phyloP scores from a whole-genome alignment of 2,329 filamentous ascomycete species.

The Lasiodiplodia hormozganensis region DNA sequence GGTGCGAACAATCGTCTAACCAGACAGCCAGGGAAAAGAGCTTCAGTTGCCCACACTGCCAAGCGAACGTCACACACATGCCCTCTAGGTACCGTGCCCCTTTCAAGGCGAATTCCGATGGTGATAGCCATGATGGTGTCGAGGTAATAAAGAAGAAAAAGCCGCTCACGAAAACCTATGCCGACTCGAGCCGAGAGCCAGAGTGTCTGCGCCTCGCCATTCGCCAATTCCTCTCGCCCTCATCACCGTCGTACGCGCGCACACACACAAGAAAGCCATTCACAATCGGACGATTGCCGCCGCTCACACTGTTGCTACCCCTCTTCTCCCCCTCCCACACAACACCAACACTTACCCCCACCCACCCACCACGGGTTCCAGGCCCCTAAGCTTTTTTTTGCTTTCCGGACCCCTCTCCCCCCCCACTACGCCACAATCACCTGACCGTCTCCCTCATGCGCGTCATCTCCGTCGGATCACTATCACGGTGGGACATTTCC shows the following conservation, averaged over 20 bases:
- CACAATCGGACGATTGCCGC: conserved; percentile 1
- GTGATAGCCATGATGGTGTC: not conserved
- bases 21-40: not conserved
- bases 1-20: not conserved
- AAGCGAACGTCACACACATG: too few species aligned
- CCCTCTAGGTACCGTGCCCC: too few species aligned
- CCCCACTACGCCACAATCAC: conserved; percentile 10
- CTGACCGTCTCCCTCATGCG: conserved; percentile 6
- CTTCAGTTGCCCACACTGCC: too few species aligned
- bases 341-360: not conserved
- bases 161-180: not conserved
- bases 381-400: not conserved
- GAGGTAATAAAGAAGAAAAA: not conserved
- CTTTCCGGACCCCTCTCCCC: too few species aligned
- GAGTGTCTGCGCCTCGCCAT: not conserved
- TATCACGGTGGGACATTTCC: conserved; percentile 5
- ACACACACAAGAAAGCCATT: not conserved
- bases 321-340: not conserved
- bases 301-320: not conserved
- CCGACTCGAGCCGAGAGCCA: conserved; percentile 4
- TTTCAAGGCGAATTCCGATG: not conserved
- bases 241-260: conserved; percentile 11
- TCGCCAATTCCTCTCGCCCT: not conserved
- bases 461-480: conserved; percentile 19
- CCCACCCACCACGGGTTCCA: not conserved